Evolutionary conservation across 2,329 filamentous ascomycete species (phyloP), one percentile per base, ranked within the genome.

Genomic region (Aspergillus transmontanensis): DNA sequence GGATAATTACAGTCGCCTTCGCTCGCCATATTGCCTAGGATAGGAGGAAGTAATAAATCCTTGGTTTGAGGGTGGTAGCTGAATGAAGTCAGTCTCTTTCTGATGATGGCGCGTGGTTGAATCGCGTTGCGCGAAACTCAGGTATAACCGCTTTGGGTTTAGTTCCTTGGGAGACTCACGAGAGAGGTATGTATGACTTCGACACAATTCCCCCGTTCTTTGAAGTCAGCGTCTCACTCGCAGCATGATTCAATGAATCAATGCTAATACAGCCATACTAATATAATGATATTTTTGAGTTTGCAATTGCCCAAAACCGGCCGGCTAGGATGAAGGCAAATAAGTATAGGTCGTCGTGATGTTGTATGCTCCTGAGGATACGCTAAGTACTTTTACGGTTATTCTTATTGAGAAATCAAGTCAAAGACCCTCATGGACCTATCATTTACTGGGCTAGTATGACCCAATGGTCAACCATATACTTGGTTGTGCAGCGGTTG

Each of bases 51-150:
- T 32, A 34, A n/a, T 14, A 6, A 46, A 46, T 55, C n/a, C 23
- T 39, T 43, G n/a, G 34, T 41, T 32, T 30, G 19, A 55, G 16
- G 16, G 26, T 21, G 46, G 55, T 21, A 9, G 32, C 51, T 41
- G 41, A 57, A 55, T 39, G 26, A 34, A 50, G 30, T 30, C 12
- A 39, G 54, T 39, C 26, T 55, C 45, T 54, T 51, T 57, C 57
- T 60, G 19, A 53, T 43, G 26, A 36, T 21, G 58, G 62, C 65
- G 62, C 65, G 67, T 62, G 62, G 62, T 60, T 51, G 57, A 54
- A 64, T 69, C 70, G 69, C 70, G 70, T 70, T 71, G 66, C 66
- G 69, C 68, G 67, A 64, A 63, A 59, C 60, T 65, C 64, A 54
- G 64, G 65, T 72, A 72, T 72, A 70, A 69, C 70, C 62, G 11